A percentile compares a stretch with the other conserved stretches of the same genome.
phyloP scores from a whole-genome alignment of 2,329 filamentous ascomycete species.

The Pyricularia pennisetigena region DNA sequence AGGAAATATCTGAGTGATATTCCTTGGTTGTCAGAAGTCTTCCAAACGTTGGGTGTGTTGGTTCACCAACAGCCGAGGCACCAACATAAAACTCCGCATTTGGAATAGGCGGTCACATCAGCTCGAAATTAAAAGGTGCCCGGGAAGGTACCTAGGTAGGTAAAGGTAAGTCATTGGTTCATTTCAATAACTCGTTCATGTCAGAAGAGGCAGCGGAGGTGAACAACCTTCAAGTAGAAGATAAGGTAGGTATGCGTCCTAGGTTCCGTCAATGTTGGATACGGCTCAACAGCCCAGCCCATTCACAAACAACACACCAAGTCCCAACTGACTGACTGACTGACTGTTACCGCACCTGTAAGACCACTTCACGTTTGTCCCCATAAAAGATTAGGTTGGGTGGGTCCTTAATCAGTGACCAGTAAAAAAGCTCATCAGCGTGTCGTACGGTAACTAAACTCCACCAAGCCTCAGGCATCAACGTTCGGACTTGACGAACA shows the following conservation, averaged over 20 bases:
- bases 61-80: neutral
- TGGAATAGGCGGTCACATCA: too few relatives aligned
- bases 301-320: neutral
- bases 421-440: neutral
- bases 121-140: too few relatives aligned
- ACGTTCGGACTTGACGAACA: neutral
- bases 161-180: too few relatives aligned
- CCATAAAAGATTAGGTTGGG: neutral
- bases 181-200: neutral
- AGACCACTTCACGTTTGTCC: neutral
- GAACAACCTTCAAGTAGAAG: neutral
- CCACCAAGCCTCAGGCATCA: neutral
- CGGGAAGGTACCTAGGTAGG: too few relatives aligned
- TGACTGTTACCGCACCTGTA: neutral
- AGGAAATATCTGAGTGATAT: neutral
- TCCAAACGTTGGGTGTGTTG: neutral
- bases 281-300: neutral
- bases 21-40: neutral
- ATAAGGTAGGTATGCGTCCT: neutral
- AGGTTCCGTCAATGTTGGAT: neutral
- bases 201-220: neutral
- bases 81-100: too few relatives aligned
- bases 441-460: neutral
- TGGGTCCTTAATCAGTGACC: neutral
- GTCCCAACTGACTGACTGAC: neutral